phyloP scores from a whole-genome alignment of 805 yeast species.

The Candida boidinii region DNA sequence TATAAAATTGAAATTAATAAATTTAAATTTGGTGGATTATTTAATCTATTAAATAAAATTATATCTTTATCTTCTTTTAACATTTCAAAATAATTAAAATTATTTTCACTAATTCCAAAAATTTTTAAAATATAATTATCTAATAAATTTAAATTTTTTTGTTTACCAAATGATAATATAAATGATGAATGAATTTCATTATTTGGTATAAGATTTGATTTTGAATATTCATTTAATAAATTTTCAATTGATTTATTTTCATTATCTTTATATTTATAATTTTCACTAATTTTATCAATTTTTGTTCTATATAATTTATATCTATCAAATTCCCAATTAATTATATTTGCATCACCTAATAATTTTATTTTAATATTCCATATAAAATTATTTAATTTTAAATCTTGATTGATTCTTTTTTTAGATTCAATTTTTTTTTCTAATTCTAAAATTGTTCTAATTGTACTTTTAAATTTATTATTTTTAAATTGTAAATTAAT shows the following conservation, averaged over 20 bases:
- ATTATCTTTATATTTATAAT: slow-evolving; percentile 9
- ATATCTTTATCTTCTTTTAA: not conserved
- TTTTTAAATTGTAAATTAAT: slow-evolving; percentile 12
- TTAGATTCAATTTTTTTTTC: slow-evolving; percentile 6
- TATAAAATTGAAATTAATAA: slow-evolving; percentile 19
- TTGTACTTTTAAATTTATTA: slow-evolving; percentile 12
- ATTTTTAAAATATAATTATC: slow-evolving; percentile 14
- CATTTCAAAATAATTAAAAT: no score
- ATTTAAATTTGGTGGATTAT: slow-evolving; percentile 17
- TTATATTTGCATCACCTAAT: slow-evolving; percentile 14
- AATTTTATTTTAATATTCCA: slow-evolving; percentile 18
- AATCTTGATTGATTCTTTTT: slow-evolving; percentile 1
- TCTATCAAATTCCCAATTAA: slow-evolving; percentile 18
- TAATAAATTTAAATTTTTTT: slow-evolving; percentile 16
- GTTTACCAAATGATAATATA: slow-evolving; percentile 19
- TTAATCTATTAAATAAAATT: not conserved
- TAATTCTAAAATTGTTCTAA: slow-evolving; percentile 10
- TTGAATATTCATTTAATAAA: slow-evolving; percentile 11
- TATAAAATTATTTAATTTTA: slow-evolving; percentile 13
- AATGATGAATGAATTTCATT: slow-evolving; percentile 14
- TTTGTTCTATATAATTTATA: slow-evolving; percentile 9
- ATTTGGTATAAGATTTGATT: slow-evolving; percentile 13
- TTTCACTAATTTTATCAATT: slow-evolving; percentile 6
- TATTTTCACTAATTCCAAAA: slow-evolving; percentile 18
- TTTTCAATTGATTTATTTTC: slow-evolving; percentile 6